phyloP scores from a whole-genome alignment of 768 basidiomycete genomes.

The Naganishia onofrii region DNA sequence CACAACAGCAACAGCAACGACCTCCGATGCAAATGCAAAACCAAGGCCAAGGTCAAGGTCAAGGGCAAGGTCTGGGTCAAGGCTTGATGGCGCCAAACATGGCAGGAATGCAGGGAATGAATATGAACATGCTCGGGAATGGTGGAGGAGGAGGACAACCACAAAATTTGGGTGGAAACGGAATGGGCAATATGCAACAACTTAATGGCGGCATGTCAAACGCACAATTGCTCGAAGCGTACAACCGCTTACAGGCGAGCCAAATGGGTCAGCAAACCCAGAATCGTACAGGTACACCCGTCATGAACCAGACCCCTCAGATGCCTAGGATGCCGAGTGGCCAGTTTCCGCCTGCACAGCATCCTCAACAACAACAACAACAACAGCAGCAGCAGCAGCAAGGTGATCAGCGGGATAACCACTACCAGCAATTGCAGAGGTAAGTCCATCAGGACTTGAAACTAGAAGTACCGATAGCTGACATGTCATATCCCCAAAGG shows the following conservation, averaged over 20 bases:
- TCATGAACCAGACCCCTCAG: not conserved
- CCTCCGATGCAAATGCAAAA: conserved; percentile 22
- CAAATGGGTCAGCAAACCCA: conserved; percentile 6
- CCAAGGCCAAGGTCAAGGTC: conserved; percentile 14
- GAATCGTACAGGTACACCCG: not conserved
- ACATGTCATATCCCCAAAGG: not conserved
- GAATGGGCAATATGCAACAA: conserved; percentile 19
- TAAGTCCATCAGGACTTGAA: not conserved
- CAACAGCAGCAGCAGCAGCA: conserved; percentile 17
- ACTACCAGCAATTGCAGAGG: conserved; percentile 18
- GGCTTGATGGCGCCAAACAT: conserved; percentile 1
- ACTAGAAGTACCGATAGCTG: not conserved
- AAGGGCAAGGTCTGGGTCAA: no score
- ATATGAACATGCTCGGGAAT: conserved; percentile 7
- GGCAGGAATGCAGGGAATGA: conserved; percentile 23
- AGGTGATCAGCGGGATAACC: conserved; percentile 18
- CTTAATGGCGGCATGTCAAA: conserved; percentile 6
- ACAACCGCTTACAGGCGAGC: conserved; percentile 6
- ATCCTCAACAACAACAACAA: not conserved
- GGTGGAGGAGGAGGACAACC: not conserved
- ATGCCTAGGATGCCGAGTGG: conserved; percentile 4
- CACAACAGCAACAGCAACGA: conserved; percentile 13
- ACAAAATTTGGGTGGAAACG: conserved; percentile 18
- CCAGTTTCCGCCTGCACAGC: conserved; percentile 1
- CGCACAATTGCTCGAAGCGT: conserved; percentile 1